Conservation (phyloP, 2,329 filamentous ascomycete genomes). For the Huntiella omanensis region DNA sequence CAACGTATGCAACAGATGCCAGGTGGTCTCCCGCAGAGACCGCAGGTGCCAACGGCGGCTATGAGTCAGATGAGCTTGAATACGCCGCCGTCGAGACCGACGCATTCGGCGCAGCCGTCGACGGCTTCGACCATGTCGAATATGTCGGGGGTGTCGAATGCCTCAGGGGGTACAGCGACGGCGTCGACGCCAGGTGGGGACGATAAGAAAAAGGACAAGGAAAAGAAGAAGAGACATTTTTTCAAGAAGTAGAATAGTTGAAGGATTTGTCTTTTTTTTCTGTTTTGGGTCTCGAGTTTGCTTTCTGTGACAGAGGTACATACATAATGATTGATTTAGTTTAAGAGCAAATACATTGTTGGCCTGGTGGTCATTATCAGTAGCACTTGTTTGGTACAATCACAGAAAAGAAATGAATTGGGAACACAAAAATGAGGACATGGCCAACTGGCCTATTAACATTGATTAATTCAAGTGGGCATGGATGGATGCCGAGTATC, state of each 20-base stretch:
- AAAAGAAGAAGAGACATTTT: constrained; percentile 12
- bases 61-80: constrained; percentile 10
- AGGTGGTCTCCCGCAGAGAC: constrained; percentile 3
- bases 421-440: no score
- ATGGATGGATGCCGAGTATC: neutral
- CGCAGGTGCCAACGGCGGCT: constrained; percentile 3
- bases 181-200: neutral
- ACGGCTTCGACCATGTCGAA: constrained; percentile 9
- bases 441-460: no score
- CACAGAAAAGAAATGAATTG: no score
- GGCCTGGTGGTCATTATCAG: no score
- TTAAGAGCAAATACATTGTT: no score
- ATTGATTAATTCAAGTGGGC: neutral
- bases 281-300: neutral
- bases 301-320: neutral
- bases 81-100: constrained; percentile 3
- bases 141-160: constrained; percentile 5
- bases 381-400: no score
- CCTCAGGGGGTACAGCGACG: neutral
- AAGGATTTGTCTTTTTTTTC: neutral
- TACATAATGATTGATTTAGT: neutral
- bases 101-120: constrained; percentile 9
- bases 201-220: constrained; percentile 11
- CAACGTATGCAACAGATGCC: neutral
- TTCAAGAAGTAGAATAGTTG: constrained; percentile 7